Evolutionary conservation across 2,329 filamentous ascomycete species (phyloP), one percentile per base, ranked within the genome.

Genomic region (Paecilomyces sp.): DNA sequence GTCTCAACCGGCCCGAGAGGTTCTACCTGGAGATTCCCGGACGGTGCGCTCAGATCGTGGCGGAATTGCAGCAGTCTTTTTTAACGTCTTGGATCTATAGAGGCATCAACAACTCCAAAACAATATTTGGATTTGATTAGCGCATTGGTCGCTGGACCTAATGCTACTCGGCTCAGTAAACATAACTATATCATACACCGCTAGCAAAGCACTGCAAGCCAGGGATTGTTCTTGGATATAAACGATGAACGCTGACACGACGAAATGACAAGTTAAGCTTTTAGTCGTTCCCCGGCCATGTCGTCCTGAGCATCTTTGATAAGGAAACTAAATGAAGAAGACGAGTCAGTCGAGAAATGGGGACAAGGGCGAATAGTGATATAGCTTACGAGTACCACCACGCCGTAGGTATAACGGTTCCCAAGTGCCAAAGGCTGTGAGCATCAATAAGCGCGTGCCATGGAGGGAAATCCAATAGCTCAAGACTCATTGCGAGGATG

Each of bases 341-440:
- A 28, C 24, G 30, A 51, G 65, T 77, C 57, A 76, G 69, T 22
- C 41, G 55, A 66, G 55, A 54, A 18, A 52, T 64, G 61, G 61
- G 58, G 57, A 55, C 61, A 61, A 57, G 51, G n/a, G 33, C n/a
- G 13, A 52, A 22, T 60, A 28, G 18, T 34, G 15, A 59, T 30
- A 55, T 34, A 53, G 87, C 91, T 82, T 79, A 97, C 92, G 89
- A 92, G 75, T 99, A 99, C 90, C 90, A 97, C 80, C 96, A 83
- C 56, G 94, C 80, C 0, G 91, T 91, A 9, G 94, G 94, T 33
- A 84, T 83, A 56, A 99, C 93, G 0, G 94, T 99, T 59, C 92
- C 91, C 62, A 96, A 73, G 82, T 99, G 94, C 94, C 94, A 99
- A 63, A 99, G 75, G 69, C 90, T 92, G 77, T 99, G 94, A 3